A percentile compares a stretch with the other conserved stretches of the same genome.
Conservation (phyloP, 140 eudicot genomes). For the Senecio squalidus region DNA sequence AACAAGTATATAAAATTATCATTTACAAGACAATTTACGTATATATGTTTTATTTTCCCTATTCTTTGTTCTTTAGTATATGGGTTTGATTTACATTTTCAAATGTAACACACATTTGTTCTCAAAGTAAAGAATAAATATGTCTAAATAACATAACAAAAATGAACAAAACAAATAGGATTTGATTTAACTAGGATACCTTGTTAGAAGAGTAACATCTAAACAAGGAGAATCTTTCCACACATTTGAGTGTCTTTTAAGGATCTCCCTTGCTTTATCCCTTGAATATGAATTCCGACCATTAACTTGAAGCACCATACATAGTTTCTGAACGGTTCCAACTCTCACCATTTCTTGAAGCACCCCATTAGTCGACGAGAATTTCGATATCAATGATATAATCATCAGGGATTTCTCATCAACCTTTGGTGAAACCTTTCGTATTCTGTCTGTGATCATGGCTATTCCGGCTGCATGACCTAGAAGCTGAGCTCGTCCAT, state of each 20-base stretch:
- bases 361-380: constrained; percentile 42
- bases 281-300: constrained; percentile 33
- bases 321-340: constrained; percentile 49
- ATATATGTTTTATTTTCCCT: not conserved
- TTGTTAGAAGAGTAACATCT: constrained; percentile 34
- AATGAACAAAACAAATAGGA: not conserved
- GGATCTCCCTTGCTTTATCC: constrained; percentile 54
- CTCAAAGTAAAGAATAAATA: too few species aligned
- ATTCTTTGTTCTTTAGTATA: not conserved
- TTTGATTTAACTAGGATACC: constrained; percentile 19
- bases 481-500: constrained; percentile 59
- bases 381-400: constrained; percentile 38
- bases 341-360: constrained; percentile 56
- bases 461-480: constrained; percentile 65
- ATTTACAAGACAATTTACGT: not conserved
- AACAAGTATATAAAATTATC: not conserved
- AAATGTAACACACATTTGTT: constrained; percentile 1
- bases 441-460: constrained; percentile 44
- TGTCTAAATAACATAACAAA: not conserved
- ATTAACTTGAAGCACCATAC: constrained; percentile 52
- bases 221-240: constrained; percentile 69
- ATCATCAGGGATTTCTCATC: constrained; percentile 54
- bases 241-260: constrained; percentile 46
- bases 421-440: constrained; percentile 44
- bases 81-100: constrained; percentile 8